phyloP scores from a whole-genome alignment of 768 basidiomycete species.

The Tylopilus subfusipes region DNA sequence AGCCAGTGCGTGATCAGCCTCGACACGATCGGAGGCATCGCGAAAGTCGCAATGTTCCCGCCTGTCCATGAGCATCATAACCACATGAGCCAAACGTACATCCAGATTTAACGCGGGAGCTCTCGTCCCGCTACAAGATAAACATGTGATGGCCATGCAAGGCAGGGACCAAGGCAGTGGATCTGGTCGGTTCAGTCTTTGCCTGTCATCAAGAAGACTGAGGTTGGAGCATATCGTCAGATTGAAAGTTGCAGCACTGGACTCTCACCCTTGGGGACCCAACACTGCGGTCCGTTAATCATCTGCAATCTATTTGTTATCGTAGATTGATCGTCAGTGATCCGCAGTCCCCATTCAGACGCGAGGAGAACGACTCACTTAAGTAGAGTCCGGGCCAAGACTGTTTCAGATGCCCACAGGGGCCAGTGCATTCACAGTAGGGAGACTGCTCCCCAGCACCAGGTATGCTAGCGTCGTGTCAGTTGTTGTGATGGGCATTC shows the following conservation, averaged over 20 bases:
- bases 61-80: not conserved
- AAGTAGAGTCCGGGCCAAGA: not conserved
- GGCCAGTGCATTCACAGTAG: not conserved
- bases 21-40: not conserved
- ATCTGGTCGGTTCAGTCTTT: not conserved
- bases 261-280: not conserved
- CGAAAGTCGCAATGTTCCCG: not conserved
- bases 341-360: not conserved
- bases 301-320: not conserved
- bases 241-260: not conserved
- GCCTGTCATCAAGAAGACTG: not conserved
- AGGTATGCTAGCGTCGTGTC: not conserved
- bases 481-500: not conserved
- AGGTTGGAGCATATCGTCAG: not conserved
- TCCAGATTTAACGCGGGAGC: not conserved
- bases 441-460: not conserved
- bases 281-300: not conserved
- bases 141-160: not conserved
- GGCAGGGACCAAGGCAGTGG: not conserved
- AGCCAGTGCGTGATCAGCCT: not conserved
- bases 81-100: not conserved
- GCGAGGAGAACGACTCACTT: not conserved
- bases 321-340: constrained; percentile 3
- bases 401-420: not conserved
- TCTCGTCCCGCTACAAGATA: not conserved